Base-by-base conservation (phyloP, 176 grass and related monocot genomes). In the Lolium rigidum region DNA sequence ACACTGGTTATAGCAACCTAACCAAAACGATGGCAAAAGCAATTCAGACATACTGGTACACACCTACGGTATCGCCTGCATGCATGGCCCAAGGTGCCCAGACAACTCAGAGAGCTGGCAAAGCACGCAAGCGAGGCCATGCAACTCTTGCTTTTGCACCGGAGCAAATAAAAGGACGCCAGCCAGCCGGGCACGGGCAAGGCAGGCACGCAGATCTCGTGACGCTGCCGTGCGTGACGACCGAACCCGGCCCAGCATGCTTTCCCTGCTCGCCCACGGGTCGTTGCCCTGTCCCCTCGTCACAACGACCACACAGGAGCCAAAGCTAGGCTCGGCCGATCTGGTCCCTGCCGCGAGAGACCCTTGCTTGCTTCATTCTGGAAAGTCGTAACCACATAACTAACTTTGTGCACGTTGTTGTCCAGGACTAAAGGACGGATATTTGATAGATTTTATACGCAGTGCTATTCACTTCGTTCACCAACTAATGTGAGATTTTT, bases 251-350 rank as follows among this genome's bases (percentile, higher is more conserved):
- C 3, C 20, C n/a, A 13, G 11, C 70, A 74, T 44, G 44, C 70
- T 47, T 74, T 74, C 26, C 44, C 21, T 6, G n/a, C 70, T 12
- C 37, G 69, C 0, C 41, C 69, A 4, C 10, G 20, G 70, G 70
- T 72, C 41, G 70, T 47, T 72, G 70, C 70, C 70, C 20, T 72
- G 70, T 72, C 70, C 70, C 70, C 70, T 9, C 18, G 1, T n/a
- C 56, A 9, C 17, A 61, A 22, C 57, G 1, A 59, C 56, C 6
- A 21, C 57, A 21, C 57, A 59, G 14, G 4, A 16, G 51, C 57
- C 57, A 60, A 4, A 60, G n/a, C 20, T 22, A 60, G 1, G 57
- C 20, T 60, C 57, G 20, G 0, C 20, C 9, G n/a, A 60, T 60
- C 57, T 21, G 57, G 57, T 60, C 22, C 8, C 57, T 60, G 0